Conservation (phyloP, 2,329 filamentous ascomycete genomes). For the Colletotrichum sp. region DNA sequence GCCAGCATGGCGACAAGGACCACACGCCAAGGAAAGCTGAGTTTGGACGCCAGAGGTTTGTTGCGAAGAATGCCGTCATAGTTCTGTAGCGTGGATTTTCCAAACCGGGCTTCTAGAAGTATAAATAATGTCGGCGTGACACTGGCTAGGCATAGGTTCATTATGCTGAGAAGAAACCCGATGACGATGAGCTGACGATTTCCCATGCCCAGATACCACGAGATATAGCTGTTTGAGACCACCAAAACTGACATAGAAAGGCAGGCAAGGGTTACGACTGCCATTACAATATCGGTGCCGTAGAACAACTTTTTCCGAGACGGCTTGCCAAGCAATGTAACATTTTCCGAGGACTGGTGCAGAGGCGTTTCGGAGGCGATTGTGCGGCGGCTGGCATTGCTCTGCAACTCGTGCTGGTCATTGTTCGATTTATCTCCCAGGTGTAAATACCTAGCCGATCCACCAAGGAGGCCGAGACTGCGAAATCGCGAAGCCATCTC, state of each 20-base stretch:
- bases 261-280: accelerated
- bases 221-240: accelerated
- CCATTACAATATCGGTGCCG: accelerated
- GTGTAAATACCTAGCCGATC: too few species aligned
- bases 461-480: too few species aligned
- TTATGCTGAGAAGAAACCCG: background rate
- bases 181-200: background rate
- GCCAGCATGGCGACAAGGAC: accelerated
- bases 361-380: too few species aligned
- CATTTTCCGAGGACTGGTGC: background rate
- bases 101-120: accelerated
- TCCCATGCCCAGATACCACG: accelerated
- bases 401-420: too few species aligned
- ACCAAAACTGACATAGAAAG: accelerated
- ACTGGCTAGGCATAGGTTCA: background rate
- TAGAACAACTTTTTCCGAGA: accelerated
- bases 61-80: background rate
- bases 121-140: accelerated
- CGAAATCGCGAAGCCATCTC: too few species aligned
- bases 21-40: accelerated
- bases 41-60: accelerated
- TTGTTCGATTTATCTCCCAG: too few species aligned
- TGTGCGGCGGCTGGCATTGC: too few species aligned
- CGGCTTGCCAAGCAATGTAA: background rate
- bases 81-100: background rate